Evolutionary conservation across 2,329 filamentous ascomycete species (phyloP).

Genomic region (Fragosphaeria purpurea): DNA sequence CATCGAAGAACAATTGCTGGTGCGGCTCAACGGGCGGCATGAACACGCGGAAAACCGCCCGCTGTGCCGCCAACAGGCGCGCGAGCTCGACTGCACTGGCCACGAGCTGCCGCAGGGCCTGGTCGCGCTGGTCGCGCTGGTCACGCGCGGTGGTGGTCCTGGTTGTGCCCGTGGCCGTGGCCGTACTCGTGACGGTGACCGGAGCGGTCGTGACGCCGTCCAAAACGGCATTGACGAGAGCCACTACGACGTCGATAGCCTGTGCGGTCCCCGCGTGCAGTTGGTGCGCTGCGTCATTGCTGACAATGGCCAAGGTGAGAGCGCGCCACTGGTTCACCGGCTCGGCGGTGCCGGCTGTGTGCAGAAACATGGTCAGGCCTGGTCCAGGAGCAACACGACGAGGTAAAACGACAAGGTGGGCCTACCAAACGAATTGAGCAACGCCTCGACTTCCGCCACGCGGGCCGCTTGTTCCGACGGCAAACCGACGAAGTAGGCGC

Average conservation of each 20-base stretch:
- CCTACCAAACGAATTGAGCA: conserved; percentile 33
- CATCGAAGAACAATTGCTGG: conserved; percentile 46
- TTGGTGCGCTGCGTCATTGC: conserved; percentile 38
- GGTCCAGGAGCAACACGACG: neutral
- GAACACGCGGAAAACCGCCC: conserved; percentile 44
- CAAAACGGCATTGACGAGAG: conserved; percentile 39
- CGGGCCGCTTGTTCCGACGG: conserved; percentile 41
- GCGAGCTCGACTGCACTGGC: conserved; percentile 45
- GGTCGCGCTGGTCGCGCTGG: conserved; percentile 30
- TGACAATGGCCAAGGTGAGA: conserved; percentile 49
- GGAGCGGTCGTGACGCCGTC: conserved; percentile 16
- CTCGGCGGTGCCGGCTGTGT: conserved; percentile 11
- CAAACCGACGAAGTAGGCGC: conserved; percentile 53
- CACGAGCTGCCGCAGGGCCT: conserved; percentile 43
- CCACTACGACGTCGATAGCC: conserved; percentile 33
- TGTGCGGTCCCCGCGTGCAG: conserved; percentile 35
- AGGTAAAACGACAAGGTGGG: neutral
- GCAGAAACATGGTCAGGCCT: no score
- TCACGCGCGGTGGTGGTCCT: no score
- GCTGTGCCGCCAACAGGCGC: conserved; percentile 46
- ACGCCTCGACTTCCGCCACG: conserved; percentile 38
- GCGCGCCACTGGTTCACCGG: conserved; percentile 57
- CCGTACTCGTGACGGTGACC: neutral
- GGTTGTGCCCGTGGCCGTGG: no score
- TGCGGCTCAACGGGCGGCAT: conserved; percentile 46